Conservation (phyloP, 2,329 filamentous ascomycete species). For the Aspergillus neoniger region DNA sequence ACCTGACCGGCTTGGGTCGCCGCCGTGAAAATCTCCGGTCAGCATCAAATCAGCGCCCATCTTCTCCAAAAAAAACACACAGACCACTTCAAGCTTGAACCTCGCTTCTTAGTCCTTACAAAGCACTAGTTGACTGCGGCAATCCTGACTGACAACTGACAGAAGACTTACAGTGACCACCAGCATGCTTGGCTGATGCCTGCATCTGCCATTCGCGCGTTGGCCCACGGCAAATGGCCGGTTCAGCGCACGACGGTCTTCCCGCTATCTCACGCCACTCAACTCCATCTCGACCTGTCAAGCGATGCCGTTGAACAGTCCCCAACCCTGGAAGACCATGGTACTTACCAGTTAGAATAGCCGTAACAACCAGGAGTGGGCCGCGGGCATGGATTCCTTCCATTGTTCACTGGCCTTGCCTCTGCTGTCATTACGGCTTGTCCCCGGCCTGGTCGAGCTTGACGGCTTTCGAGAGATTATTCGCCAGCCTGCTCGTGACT, state of each 20-base stretch:
- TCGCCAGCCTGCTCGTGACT: slow-evolving; percentile 3
- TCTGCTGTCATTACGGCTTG: not conserved
- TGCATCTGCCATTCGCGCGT: slow-evolving; percentile 14
- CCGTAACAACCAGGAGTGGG: slow-evolving; percentile 9
- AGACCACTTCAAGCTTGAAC: slow-evolving; percentile 18
- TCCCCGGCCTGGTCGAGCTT: not conserved
- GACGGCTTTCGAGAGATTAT: not conserved
- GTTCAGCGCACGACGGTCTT: slow-evolving; percentile 16
- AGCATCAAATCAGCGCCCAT: slow-evolving; percentile 20
- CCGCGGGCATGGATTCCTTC: slow-evolving; percentile 11
- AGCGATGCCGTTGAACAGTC: slow-evolving; percentile 12
- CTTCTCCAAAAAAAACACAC: slow-evolving; percentile 11
- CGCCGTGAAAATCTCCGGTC: slow-evolving; percentile 19
- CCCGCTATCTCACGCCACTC: slow-evolving; percentile 28
- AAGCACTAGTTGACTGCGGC: slow-evolving; percentile 3
- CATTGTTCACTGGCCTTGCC: not conserved
- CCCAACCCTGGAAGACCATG: slow-evolving; percentile 4
- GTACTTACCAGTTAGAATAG: slow-evolving; percentile 11
- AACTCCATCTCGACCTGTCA: slow-evolving; percentile 25
- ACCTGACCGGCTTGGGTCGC: slow-evolving; percentile 14
- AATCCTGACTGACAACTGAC: not conserved
- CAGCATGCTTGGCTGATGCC: slow-evolving; percentile 11
- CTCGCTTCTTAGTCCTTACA: not conserved
- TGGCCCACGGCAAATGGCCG: slow-evolving; percentile 13
- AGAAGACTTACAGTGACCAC: not conserved